Conservation (phyloP, 2,329 filamentous ascomycete genomes). For the Blastomyces gilchristii region DNA sequence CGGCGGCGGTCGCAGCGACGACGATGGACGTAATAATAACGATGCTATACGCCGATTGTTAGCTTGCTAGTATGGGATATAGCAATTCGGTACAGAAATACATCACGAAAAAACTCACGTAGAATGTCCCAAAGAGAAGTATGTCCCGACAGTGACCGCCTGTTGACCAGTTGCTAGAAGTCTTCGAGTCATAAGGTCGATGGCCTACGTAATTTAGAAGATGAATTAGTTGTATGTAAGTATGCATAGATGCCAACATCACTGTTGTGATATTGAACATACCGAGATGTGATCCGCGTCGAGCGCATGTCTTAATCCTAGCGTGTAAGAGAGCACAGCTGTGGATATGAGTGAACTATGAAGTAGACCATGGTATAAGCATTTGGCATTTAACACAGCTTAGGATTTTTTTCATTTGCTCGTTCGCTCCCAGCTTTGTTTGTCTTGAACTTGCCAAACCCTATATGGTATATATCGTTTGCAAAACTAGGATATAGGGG, state of each 20-base stretch:
- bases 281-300: slow-evolving; percentile 85
- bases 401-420: neutral
- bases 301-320: slow-evolving; percentile 87
- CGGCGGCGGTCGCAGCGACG: slow-evolving; percentile 81
- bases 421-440: neutral
- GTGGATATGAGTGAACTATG: slow-evolving; percentile 58
- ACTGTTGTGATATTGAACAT: slow-evolving; percentile 12
- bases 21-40: slow-evolving; percentile 84
- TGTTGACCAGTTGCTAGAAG: slow-evolving; percentile 75
- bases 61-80: neutral
- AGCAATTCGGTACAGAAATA: neutral
- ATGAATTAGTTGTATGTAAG: slow-evolving; percentile 23
- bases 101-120: slow-evolving; percentile 41
- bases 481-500: neutral
- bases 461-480: slow-evolving; percentile 5
- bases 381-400: neutral
- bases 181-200: slow-evolving; percentile 87
- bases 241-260: neutral
- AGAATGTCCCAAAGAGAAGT: slow-evolving; percentile 86
- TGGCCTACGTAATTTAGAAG: slow-evolving; percentile 44
- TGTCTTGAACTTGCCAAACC: neutral
- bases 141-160: slow-evolving; percentile 86
- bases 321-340: slow-evolving; percentile 73
- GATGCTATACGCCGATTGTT: slow-evolving; percentile 40
- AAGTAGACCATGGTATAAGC: slow-evolving; percentile 3